Conservation (phyloP, 306 rosid species). For the Ormosia emarginata region DNA sequence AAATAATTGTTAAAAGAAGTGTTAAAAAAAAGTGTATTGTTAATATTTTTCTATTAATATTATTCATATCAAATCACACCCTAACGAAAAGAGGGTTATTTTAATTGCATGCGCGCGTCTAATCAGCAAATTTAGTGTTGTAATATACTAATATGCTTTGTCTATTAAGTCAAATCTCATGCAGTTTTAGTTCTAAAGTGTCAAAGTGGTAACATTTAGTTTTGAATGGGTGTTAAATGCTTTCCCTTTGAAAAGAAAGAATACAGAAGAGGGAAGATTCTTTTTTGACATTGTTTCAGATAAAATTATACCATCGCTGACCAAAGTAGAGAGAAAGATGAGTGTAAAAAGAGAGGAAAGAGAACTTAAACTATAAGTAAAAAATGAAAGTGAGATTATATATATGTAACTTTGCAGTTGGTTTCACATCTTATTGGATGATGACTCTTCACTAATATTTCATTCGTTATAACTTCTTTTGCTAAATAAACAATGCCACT, state of each 20-base stretch:
- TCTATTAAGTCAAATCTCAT: not conserved
- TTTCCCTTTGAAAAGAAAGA: not conserved
- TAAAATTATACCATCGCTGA: not conserved
- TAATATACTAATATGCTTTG: not conserved
- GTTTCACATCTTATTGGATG: not conserved
- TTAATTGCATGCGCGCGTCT: not conserved
- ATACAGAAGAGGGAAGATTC: conserved; percentile 2
- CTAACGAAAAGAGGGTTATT: not conserved
- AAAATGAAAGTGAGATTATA: not conserved
- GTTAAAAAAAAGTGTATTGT: too few relatives aligned
- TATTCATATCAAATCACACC: not conserved
- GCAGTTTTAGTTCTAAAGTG: not conserved
- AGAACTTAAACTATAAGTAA: not conserved
- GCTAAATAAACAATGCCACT: not conserved
- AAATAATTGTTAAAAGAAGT: too few relatives aligned
- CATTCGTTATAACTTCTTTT: not conserved
- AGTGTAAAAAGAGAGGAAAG: not conserved
- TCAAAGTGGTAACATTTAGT: not conserved
- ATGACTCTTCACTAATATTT: not conserved
- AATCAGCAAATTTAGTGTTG: not conserved
- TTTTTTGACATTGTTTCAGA: not conserved
- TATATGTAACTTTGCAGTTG: not conserved
- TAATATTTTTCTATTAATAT: too few relatives aligned
- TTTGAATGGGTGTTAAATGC: not conserved
- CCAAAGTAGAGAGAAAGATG: not conserved